Percentiles rank a stretch among this genome's conserved stretches.
Conservation (phyloP, 345 rosid genomes). For the Eucalyptus fibrosa region DNA sequence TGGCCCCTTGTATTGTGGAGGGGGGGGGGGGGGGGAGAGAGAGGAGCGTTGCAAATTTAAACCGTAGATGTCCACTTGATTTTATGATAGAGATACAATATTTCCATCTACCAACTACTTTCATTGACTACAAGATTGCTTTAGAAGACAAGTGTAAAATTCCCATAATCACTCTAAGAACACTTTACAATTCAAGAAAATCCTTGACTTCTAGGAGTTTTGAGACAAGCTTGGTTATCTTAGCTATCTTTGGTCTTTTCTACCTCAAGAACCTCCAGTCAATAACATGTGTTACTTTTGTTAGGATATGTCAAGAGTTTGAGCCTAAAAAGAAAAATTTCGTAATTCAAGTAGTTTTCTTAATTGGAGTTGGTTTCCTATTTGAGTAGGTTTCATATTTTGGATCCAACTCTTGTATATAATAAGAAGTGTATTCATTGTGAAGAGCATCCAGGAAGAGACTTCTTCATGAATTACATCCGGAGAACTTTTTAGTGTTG, state of each 20-base stretch:
- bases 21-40: not conserved
- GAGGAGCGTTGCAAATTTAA: not conserved
- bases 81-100: not conserved
- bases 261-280: not conserved
- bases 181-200: not conserved
- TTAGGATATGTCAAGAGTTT: fast-evolving
- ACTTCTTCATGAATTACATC: not conserved
- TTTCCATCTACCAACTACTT: not conserved
- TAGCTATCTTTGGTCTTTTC: not conserved
- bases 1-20: not conserved
- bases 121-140: not conserved
- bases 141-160: not conserved
- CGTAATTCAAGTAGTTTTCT: too few species aligned
- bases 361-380: not conserved
- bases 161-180: not conserved
- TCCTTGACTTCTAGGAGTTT: not conserved
- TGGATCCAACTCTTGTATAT: not conserved
- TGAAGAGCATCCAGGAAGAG: not conserved
- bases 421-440: not conserved
- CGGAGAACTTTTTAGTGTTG: not conserved
- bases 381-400: not conserved
- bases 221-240: not conserved
- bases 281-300: not conserved
- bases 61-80: fast-evolving
- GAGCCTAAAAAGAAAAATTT: too few species aligned